Percentiles rank a stretch among this genome's conserved stretches.
phyloP scores from a whole-genome alignment of 2,329 filamentous ascomycete species.

The Penicillium sp. region DNA sequence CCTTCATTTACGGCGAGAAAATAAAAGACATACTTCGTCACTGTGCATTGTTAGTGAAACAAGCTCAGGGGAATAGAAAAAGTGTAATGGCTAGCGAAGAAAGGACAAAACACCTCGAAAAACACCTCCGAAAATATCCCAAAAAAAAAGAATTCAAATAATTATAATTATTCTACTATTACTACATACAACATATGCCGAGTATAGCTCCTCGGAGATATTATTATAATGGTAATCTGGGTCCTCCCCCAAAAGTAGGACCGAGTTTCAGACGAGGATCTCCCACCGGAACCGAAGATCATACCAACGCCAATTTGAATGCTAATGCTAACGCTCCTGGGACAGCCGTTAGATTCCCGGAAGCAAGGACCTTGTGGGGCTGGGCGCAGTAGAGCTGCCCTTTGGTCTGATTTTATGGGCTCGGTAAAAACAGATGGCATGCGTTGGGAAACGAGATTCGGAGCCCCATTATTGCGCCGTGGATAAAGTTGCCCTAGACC shows the following conservation, averaged over 20 bases:
- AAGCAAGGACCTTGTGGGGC: neutral
- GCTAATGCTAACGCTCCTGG: too few species aligned
- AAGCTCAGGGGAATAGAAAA: neutral
- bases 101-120: neutral
- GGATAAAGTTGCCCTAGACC: too few species aligned
- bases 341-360: constrained; percentile 2
- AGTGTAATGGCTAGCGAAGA: neutral
- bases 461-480: too few species aligned
- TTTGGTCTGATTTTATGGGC: neutral
- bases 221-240: neutral
- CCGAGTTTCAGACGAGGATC: neutral
- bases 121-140: neutral
- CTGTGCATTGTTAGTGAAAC: neutral
- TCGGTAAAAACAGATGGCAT: neutral
- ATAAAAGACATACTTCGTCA: too few species aligned
- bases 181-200: too few species aligned
- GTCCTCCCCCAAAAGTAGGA: neutral
- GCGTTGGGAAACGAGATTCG: neutral
- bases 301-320: too few species aligned
- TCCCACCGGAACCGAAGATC: constrained; percentile 3
- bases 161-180: too few species aligned
- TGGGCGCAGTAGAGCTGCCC: too few species aligned
- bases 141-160: neutral
- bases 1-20: too few species aligned
- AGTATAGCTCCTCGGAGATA: neutral